These are phyloP conservation scores for Leptographium wingfieldii DNA, from an alignment of 2,329 filamentous ascomycete species.

Conservation along the genomic window DNA sequence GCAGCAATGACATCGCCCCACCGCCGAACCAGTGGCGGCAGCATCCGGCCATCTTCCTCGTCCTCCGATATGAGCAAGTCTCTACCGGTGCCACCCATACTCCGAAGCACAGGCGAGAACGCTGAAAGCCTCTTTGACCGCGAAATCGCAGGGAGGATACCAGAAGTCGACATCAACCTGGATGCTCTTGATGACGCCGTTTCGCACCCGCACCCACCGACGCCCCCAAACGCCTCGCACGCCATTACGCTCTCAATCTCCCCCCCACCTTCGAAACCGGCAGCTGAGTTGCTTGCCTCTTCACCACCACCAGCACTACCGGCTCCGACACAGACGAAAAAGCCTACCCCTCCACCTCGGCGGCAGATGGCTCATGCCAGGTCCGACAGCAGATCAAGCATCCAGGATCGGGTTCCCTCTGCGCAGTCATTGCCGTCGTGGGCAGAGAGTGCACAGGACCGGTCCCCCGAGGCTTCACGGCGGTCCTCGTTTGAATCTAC, in stretches of 20 bases:
- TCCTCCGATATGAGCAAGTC: conserved; percentile 48
- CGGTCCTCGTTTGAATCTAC: conserved; percentile 39
- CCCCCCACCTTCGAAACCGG: background rate
- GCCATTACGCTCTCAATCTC: conserved; percentile 14
- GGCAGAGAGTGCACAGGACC: conserved; percentile 5
- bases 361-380: conserved; percentile 33
- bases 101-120: conserved; percentile 33
- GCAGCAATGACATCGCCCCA: conserved; percentile 16
- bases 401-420: conserved; percentile 6
- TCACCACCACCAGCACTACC: background rate
- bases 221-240: conserved; percentile 25
- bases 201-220: conserved; percentile 23
- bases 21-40: background rate
- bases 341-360: conserved; percentile 34
- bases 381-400: conserved; percentile 25
- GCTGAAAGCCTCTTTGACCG: conserved; percentile 40
- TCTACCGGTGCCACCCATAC: conserved; percentile 40
- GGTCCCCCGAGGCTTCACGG: conserved; percentile 18
- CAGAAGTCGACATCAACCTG: conserved; percentile 24
- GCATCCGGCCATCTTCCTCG: conserved; percentile 20
- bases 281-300: background rate
- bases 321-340: conserved; percentile 2
- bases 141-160: conserved; percentile 38
- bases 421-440: conserved; percentile 21
- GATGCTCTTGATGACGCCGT: conserved; percentile 17